Conservation (phyloP, 2,329 filamentous ascomycete genomes). For the Emergomyces africanus region DNA sequence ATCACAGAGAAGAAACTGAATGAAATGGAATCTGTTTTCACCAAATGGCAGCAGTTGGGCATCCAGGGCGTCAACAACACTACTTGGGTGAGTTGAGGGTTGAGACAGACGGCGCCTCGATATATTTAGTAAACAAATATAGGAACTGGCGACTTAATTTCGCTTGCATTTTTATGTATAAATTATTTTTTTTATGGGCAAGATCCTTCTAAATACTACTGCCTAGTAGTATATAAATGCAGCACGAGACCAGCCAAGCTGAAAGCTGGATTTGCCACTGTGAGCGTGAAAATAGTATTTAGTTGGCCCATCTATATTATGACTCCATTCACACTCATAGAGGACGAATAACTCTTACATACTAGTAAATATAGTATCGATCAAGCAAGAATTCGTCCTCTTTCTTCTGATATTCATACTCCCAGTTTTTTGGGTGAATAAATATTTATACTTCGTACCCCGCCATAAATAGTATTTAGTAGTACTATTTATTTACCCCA, state of each 20-base stretch:
- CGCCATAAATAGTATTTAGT: background rate
- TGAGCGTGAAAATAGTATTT: background rate
- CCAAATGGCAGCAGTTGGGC: background rate
- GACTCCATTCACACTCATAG: background rate
- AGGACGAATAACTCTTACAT: background rate
- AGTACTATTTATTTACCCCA: too few species aligned
- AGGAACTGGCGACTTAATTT: background rate
- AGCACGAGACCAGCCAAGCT: background rate
- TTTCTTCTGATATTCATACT: background rate
- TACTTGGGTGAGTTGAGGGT: background rate
- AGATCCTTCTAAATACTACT: background rate
- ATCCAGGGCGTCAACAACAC: slow-evolving; percentile 1
- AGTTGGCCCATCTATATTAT: background rate
- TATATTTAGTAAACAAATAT: too few species aligned
- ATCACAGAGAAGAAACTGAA: background rate
- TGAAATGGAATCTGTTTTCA: background rate
- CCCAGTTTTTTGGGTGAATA: too few species aligned
- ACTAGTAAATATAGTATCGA: too few species aligned
- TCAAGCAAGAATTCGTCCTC: background rate
- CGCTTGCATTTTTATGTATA: background rate
- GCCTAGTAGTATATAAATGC: background rate
- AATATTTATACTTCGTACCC: too few species aligned
- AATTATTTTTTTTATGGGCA: background rate
- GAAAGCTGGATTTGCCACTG: background rate
- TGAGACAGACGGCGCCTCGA: background rate